Evolutionary conservation across 495 filamentous ascomycete species (phyloP).

Genomic region (Achaetomiella virescens): DNA sequence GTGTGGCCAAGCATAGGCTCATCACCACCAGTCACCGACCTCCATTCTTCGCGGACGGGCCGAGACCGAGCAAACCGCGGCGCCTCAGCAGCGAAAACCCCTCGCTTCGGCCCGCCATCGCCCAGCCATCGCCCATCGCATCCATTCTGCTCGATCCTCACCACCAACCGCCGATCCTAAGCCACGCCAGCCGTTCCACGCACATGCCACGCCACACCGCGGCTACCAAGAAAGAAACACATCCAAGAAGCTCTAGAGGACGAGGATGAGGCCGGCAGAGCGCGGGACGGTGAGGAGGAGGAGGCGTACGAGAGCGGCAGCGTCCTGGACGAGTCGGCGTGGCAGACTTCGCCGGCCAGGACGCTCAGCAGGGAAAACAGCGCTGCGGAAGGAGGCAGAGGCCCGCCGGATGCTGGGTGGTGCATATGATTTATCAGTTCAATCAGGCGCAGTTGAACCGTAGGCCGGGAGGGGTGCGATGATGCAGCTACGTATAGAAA

Average conservation of each 20-base stretch:
- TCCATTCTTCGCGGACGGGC: conserved; percentile 46
- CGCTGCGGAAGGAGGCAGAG: conserved; percentile 12
- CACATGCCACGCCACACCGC: conserved; percentile 33
- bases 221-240: conserved; percentile 37
- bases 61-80: conserved; percentile 35
- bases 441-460: conserved; percentile 71
- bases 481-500: conserved; percentile 3
- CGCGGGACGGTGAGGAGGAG: conserved; percentile 64
- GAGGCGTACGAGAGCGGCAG: conserved; percentile 46
- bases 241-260: conserved; percentile 45
- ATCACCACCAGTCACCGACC: conserved; percentile 51
- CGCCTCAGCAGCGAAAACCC: conserved; percentile 19
- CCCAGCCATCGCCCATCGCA: conserved; percentile 51
- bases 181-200: background rate
- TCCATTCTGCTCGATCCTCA: conserved; percentile 81
- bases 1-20: conserved; percentile 66
- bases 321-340: conserved; percentile 46
- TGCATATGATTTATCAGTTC: conserved; percentile 86
- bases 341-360: conserved; percentile 42
- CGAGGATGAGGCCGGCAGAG: conserved; percentile 55
- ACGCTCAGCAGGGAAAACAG: conserved; percentile 40
- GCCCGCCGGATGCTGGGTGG: conserved; percentile 54
- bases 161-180: conserved; percentile 60
- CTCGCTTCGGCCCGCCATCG: conserved; percentile 30
- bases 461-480: conserved; percentile 34